Conservation (phyloP, 2,329 filamentous ascomycete species). For the Helminthosporium solani region DNA sequence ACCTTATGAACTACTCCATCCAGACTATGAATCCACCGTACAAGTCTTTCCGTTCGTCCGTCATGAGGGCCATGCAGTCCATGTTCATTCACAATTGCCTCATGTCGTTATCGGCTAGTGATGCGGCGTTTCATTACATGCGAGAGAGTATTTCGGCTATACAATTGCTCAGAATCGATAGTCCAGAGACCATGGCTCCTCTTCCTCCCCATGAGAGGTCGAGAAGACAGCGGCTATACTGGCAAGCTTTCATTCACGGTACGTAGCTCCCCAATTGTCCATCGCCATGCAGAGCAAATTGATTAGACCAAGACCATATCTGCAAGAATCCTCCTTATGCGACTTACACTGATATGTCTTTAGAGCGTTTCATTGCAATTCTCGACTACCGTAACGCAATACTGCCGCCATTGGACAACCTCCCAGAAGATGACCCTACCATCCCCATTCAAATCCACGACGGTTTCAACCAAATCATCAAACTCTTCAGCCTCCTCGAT, state of each 20-base stretch:
- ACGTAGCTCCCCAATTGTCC: neutral
- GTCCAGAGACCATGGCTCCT: conserved; percentile 35
- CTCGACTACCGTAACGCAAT: conserved; percentile 50
- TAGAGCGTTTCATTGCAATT: conserved; percentile 57
- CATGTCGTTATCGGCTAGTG: conserved; percentile 51
- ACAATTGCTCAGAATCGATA: conserved; percentile 44
- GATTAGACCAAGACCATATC: no score
- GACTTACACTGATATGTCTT: neutral
- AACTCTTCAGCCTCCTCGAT: conserved; percentile 49
- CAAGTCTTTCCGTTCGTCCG: conserved; percentile 44
- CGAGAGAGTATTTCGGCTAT: conserved; percentile 51
- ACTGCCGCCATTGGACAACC: conserved; percentile 41
- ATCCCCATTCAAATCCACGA: conserved; percentile 44
- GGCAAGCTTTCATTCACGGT: conserved; percentile 56
- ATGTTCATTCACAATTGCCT: conserved; percentile 56
- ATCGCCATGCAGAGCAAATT: no score
- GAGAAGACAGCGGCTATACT: conserved; percentile 54
- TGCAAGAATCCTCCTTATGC: neutral
- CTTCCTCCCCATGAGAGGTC: conserved; percentile 43
- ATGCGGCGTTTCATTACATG: conserved; percentile 54
- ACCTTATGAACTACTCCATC: conserved; percentile 39
- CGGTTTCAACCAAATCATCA: conserved; percentile 49
- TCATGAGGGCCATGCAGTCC: conserved; percentile 53
- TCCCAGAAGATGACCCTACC: conserved; percentile 45
- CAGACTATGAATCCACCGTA: conserved; percentile 40